A percentile compares a stretch with the other conserved stretches of the same genome.
These are phyloP conservation scores for Termitomyces eurrhizus DNA, from an alignment of 768 basidiomycete species.

Conservation along the genomic window DNA sequence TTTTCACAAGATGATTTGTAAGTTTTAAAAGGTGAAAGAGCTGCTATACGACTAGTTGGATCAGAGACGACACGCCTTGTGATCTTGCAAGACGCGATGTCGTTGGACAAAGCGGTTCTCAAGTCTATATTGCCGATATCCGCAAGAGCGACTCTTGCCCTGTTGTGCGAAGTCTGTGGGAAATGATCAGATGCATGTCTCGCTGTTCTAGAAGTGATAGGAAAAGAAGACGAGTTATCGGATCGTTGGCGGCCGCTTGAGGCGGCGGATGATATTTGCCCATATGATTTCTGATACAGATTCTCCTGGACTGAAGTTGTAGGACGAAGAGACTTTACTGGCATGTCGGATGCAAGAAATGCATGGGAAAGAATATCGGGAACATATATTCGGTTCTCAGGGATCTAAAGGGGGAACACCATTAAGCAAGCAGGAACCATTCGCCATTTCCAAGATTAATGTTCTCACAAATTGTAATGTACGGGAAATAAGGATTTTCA, in stretches of 20 bases:
- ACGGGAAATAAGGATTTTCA: constrained; percentile 23
- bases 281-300: not conserved
- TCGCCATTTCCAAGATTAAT: not conserved
- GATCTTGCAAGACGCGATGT: constrained; percentile 13
- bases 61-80: constrained; percentile 30
- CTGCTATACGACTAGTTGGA: constrained; percentile 16
- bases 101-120: constrained; percentile 16
- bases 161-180: constrained; percentile 3
- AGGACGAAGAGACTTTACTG: constrained; percentile 8
- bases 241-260: not conserved
- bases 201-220: not conserved
- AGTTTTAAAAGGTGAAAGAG: not conserved
- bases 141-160: constrained; percentile 3
- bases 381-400: constrained; percentile 16
- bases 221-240: not conserved
- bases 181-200: constrained; percentile 12
- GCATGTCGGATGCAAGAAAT: constrained; percentile 9
- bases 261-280: not conserved
- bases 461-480: constrained; percentile 25
- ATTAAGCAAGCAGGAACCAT: not conserved
- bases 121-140: constrained; percentile 21
- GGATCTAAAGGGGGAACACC: constrained; percentile 5
- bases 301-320: not conserved
- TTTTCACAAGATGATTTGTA: not conserved
- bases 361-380: constrained; percentile 12